phyloP scores from a whole-genome alignment of 305 asterid species.

The Coffea humblotiana region DNA sequence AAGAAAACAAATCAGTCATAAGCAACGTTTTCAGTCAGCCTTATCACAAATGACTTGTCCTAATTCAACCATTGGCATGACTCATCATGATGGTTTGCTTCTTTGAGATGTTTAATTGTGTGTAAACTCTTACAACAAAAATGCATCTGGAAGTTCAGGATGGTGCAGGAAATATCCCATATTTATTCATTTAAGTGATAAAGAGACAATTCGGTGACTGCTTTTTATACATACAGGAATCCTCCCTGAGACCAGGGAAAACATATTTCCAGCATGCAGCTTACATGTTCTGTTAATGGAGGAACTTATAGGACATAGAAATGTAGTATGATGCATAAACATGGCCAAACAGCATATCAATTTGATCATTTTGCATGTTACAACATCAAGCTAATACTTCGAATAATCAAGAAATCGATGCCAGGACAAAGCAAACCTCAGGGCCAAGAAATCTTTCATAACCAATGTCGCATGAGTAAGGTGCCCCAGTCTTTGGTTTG shows the following conservation, averaged over 20 bases:
- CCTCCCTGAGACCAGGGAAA: neutral
- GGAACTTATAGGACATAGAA: neutral
- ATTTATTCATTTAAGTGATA: neutral
- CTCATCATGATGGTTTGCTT: neutral
- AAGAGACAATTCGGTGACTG: neutral
- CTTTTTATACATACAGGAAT: neutral
- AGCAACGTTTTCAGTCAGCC: constrained; percentile 6
- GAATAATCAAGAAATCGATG: constrained; percentile 10
- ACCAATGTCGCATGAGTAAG: constrained; percentile 89
- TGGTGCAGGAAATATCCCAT: neutral
- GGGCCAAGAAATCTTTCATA: constrained; percentile 98
- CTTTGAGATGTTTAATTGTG: neutral
- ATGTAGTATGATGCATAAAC: too few relatives aligned
- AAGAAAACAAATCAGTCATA: constrained; percentile 19
- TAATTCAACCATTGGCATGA: neutral
- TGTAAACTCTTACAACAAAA: neutral
- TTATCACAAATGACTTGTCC: neutral
- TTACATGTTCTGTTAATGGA: neutral
- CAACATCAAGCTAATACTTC: neutral
- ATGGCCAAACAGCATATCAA: neutral
- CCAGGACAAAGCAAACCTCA: constrained; percentile 55
- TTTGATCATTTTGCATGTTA: neutral
- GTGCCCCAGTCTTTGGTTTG: constrained; percentile 94
- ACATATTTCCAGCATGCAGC: neutral
- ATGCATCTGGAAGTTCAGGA: neutral